Evolutionary conservation across 148 eudicot species (phyloP).

Genomic region (Chenopodium album): DNA sequence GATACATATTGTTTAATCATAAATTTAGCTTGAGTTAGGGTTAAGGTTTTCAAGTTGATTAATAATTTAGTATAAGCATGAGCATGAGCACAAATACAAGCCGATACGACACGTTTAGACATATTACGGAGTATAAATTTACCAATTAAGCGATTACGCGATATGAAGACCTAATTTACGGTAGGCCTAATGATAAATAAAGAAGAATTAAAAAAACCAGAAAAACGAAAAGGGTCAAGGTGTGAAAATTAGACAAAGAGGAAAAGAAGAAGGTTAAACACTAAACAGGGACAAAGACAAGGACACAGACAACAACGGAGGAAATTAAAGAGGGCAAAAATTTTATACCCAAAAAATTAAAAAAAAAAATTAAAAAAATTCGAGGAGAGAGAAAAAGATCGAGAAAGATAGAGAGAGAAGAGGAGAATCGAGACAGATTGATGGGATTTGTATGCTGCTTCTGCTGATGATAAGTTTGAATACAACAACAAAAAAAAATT

Average conservation of each 20-base stretch:
- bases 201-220: neutral
- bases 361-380: neutral
- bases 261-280: neutral
- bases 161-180: neutral
- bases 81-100: no score
- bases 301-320: neutral
- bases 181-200: neutral
- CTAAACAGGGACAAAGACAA: neutral
- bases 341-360: neutral
- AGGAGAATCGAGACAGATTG: conserved; percentile 32
- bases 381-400: neutral
- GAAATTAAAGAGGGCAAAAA: neutral
- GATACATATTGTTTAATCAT: no score
- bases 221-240: conserved; percentile 10
- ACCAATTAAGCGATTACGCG: no score
- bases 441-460: neutral
- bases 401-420: conserved; percentile 15
- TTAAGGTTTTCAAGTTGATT: no score
- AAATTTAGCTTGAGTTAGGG: no score
- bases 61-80: no score
- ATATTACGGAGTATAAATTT: no score
- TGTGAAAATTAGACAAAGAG: conserved; percentile 29
- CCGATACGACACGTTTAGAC: no score
- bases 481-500: neutral
- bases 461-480: conserved; percentile 28